A percentile compares a stretch with the other conserved stretches of the same genome.
Conservation (phyloP, 2,329 filamentous ascomycete genomes). For the Hypoxylon sp. region DNA sequence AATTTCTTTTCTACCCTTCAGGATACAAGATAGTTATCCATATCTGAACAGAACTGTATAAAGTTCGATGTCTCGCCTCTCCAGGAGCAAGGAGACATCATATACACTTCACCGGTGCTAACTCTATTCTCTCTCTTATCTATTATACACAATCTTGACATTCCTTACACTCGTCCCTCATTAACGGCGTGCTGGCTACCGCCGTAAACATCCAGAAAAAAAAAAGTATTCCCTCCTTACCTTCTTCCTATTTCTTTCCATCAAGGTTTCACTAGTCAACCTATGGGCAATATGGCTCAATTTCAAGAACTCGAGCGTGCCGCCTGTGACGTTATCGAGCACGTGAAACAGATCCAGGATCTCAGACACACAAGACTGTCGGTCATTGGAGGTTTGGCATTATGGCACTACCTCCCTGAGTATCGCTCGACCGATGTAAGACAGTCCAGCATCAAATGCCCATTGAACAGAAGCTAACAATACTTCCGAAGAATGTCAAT, state of each 20-base stretch:
- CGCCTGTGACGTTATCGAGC: constrained; percentile 49
- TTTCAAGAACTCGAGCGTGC: constrained; percentile 48
- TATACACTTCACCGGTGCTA: constrained; percentile 19
- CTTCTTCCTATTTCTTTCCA: constrained; percentile 9
- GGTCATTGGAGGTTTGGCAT: constrained; percentile 49
- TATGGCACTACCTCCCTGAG: constrained; percentile 49
- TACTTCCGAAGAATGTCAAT: constrained; percentile 47
- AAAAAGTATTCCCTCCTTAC: constrained; percentile 5
- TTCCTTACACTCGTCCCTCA: constrained; percentile 11
- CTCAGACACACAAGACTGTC: constrained; percentile 45
- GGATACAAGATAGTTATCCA: constrained; percentile 12
- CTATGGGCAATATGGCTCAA: constrained; percentile 26
- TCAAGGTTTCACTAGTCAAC: constrained; percentile 9
- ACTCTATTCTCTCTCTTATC: constrained; percentile 32
- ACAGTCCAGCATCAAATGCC: not conserved
- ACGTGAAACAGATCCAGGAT: constrained; percentile 51
- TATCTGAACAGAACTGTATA: constrained; percentile 29
- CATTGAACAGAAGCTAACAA: constrained; percentile 12
- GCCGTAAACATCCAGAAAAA: not conserved
- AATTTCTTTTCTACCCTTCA: not conserved
- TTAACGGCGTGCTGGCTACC: constrained; percentile 23
- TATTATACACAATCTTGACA: constrained; percentile 11
- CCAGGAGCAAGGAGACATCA: constrained; percentile 18
- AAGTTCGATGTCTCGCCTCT: constrained; percentile 20
- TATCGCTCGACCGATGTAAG: constrained; percentile 48